Evolutionary conservation across 139 green algal genomes (phyloP).

Genomic region (Pleodorina starrii): DNA sequence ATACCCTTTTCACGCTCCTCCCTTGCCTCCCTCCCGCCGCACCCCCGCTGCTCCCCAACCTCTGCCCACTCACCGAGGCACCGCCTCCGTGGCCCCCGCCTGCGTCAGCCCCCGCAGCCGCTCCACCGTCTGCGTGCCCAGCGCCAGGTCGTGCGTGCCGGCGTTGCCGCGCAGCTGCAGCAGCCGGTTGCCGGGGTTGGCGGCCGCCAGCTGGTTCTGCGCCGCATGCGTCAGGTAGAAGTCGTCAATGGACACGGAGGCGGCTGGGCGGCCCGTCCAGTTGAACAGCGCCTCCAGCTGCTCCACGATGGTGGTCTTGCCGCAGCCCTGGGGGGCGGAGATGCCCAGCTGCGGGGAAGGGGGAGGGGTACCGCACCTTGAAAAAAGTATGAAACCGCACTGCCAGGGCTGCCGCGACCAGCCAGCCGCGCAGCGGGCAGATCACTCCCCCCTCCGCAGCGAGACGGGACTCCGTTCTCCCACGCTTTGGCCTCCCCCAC

Average conservation of each 20-base stretch:
- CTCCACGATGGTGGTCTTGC: constrained; percentile 97
- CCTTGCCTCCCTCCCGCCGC: neutral
- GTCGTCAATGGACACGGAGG: constrained; percentile 96
- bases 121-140: constrained; percentile 83
- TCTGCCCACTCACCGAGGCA: constrained; percentile 65
- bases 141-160: constrained; percentile 92
- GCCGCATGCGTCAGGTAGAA: constrained; percentile 93
- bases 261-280: constrained; percentile 68
- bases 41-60: neutral
- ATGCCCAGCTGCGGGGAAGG: constrained; percentile 88
- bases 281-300: constrained; percentile 89
- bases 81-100: constrained; percentile 42
- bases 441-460: too few species aligned
- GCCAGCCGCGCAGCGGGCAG: too few species aligned
- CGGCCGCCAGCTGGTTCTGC: constrained; percentile 68
- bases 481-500: too few species aligned
- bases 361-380: too few species aligned
- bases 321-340: constrained; percentile 93
- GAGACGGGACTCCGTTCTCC: too few species aligned
- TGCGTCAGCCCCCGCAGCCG: constrained; percentile 62
- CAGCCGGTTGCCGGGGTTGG: constrained; percentile 83
- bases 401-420: too few species aligned
- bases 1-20: neutral
- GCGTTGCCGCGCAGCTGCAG: constrained; percentile 95
- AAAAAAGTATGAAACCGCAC: too few species aligned